Base-by-base conservation (phyloP, 768 basidiomycete species). In the Leccinum barrowsii region DNA sequence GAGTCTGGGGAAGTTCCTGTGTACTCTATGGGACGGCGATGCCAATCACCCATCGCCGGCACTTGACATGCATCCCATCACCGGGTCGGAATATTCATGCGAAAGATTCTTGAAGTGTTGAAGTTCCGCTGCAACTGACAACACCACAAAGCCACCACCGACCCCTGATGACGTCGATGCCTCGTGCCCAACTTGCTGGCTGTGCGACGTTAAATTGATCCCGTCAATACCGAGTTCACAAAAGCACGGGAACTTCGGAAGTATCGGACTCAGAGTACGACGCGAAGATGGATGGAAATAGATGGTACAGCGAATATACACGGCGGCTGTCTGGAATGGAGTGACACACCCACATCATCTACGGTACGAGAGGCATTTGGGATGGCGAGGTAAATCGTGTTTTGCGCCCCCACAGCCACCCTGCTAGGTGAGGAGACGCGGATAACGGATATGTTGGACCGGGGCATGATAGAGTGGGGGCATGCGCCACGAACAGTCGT, bases 361-460 rank as follows among this genome's bases (percentile, higher is more conserved):
- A 32, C 30, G 30, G 22, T 8, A 47, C 22, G 46, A 24, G 13
- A 47, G 46, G 12, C 13, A 55, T 19, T 35, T 37, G 48, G 61
- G 61, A 50, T 40, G 28, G 26, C 48, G 61, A 68, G 67, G 67
- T 68, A 68, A 70, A 68, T 68, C 67, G 57, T 49, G 19, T 44
- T 47, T 35, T 26, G 50, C 64, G 47, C 35, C 21, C 57, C 58
- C 61, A 63, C 66, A 68, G 66, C 60, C 63, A 67, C 63, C 24
- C 24, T 42, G 11, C n/a, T 42, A 10, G 19, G 19, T 44, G 42
- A 44, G 42, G 42, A 19, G 42, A 11, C 42, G 19, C 7, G 42
- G 42, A 19, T 44, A 44, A 44, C 11, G 47, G 57, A 44, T 55
- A 56, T 56, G 59, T 58, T 54, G 50, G 50, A 59, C 52, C 17